Evolutionary conservation across 768 basidiomycete genomes (phyloP).

Genomic region (Clavaria fumosa): DNA sequence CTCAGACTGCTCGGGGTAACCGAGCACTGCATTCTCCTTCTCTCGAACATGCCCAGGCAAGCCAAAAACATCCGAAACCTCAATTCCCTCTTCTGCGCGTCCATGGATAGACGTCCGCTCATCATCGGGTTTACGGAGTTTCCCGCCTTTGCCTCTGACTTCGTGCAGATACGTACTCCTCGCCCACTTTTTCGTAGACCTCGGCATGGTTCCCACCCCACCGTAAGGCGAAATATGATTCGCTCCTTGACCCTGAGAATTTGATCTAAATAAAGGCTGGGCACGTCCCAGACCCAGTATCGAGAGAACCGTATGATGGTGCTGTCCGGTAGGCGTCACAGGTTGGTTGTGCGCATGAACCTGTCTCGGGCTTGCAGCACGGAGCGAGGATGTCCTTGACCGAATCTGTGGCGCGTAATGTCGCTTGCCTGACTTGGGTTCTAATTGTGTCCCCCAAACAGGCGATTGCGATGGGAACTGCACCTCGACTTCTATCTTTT

Average conservation of each 20-base stretch:
- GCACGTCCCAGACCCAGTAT: not conserved
- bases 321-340: no score
- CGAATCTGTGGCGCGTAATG: not conserved
- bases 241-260: no score
- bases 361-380: not conserved
- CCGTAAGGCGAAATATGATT: no score
- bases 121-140: no score
- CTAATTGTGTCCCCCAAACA: not conserved
- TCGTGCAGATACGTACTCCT: constrained; percentile 11
- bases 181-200: constrained; percentile 9
- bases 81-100: no score
- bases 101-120: not conserved
- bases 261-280: not conserved
- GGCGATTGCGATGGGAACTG: not conserved
- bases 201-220: constrained; percentile 2
- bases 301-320: no score
- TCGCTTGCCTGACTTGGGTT: not conserved
- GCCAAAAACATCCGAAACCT: no score
- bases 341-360: not conserved
- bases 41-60: no score
- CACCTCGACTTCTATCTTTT: not conserved
- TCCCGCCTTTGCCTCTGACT: constrained; percentile 1
- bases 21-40: no score
- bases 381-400: constrained; percentile 13
- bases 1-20: no score